Conservation (phyloP, 106 monocot genomes). For the Acanthochlamys bracteata region DNA sequence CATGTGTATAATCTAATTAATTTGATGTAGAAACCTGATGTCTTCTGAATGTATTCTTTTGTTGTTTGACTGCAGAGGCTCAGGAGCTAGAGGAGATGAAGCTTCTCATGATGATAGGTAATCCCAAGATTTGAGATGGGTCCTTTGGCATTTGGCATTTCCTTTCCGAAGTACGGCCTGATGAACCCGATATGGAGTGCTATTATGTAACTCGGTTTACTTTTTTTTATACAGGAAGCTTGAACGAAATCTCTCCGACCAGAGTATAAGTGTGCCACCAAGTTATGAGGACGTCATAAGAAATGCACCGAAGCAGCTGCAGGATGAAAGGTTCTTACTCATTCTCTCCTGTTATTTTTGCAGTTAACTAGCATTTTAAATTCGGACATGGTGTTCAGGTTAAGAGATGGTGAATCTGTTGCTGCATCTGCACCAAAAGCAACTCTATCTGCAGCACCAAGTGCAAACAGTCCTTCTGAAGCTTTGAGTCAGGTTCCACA, state of each 20-base stretch:
- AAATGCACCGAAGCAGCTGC: slow-evolving; percentile 17
- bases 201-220: too few relatives aligned
- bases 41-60: not conserved
- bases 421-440: slow-evolving; percentile 24
- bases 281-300: slow-evolving; percentile 68
- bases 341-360: slow-evolving; percentile 4
- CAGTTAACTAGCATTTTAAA: slow-evolving; percentile 8
- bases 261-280: slow-evolving; percentile 49
- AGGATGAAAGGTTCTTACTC: slow-evolving; percentile 44
- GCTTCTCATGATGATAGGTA: slow-evolving; percentile 60
- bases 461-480: slow-evolving; percentile 4
- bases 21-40: not conserved
- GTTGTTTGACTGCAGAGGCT: slow-evolving; percentile 30
- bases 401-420: slow-evolving; percentile 35
- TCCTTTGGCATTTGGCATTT: not conserved
- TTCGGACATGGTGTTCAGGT: slow-evolving; percentile 17
- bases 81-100: slow-evolving; percentile 48
- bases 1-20: not conserved
- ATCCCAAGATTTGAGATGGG: not conserved
- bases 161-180: too few relatives aligned
- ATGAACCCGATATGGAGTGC: too few relatives aligned
- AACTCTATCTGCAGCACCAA: slow-evolving; percentile 13
- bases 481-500: slow-evolving; percentile 12
- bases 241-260: slow-evolving; percentile 51
- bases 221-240: slow-evolving; percentile 19